These are phyloP conservation scores for Vaccinium vitisidaea DNA, from an alignment of 148 eudicot genomes.

Conservation along the genomic window DNA sequence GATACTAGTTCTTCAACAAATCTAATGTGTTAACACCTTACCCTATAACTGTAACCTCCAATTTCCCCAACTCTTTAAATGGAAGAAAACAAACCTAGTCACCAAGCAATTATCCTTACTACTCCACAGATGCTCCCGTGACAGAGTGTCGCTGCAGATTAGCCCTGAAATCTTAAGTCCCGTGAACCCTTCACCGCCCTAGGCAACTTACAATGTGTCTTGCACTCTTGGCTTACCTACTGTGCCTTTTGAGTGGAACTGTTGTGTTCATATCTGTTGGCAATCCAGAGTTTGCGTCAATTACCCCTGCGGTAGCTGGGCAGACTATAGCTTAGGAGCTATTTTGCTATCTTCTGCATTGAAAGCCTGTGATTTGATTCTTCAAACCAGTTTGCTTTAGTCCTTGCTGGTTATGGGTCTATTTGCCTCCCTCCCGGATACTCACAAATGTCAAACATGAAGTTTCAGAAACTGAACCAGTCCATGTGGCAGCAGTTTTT, in stretches of 20 bases:
- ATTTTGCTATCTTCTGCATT: background rate
- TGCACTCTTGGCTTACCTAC: background rate
- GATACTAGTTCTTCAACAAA: background rate
- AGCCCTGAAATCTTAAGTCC: no score
- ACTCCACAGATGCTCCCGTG: background rate
- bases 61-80: background rate
- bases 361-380: background rate
- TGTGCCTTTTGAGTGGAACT: constrained; percentile 1
- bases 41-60: background rate
- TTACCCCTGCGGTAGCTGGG: background rate
- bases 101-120: background rate
- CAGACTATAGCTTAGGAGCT: background rate
- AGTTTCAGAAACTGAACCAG: background rate
- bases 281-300: background rate
- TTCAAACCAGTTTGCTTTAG: background rate
- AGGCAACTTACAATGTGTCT: background rate
- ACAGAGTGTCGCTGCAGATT: background rate
- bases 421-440: background rate
- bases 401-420: background rate
- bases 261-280: background rate
- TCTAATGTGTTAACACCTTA: background rate
- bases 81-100: background rate
- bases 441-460: background rate
- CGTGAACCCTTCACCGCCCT: background rate
- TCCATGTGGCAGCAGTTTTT: background rate